Evolutionary conservation across 495 filamentous ascomycete genomes (phyloP), one percentile per base, ranked within the genome.

Genomic region (Xylaria castorea): DNA sequence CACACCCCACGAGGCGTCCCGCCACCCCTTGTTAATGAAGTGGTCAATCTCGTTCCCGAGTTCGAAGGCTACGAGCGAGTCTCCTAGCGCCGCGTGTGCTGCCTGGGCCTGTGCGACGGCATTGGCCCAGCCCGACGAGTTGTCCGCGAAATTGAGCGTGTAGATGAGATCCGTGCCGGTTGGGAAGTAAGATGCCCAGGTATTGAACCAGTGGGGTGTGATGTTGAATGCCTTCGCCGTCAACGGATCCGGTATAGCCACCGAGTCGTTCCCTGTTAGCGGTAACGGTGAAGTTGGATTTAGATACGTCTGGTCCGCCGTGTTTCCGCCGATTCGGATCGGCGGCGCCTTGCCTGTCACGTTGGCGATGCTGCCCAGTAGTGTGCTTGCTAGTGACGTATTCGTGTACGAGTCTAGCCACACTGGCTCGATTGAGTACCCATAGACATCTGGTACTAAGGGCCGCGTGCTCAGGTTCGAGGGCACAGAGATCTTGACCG

Each of bases 1-100:
- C 0, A 80, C 77, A 68, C 46, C 73, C 78, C 78, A 80, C 32
- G 61, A 58, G 11, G 58, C 34, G 71, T 73, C 74, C 16, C 78
- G 77, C 75, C 77, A 80, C 5, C 74, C 74, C 68, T 80, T 77
- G 67, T 72, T 69, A 65, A 79, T 77, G 75, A 75, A 80, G 38
- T 80, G 78, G 71, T 80, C 78, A 66, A 80, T 75, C 66, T 80
- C 78, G 72, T 80, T 80, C 58, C 78, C 78, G 30, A 80, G 78
- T 71, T 80, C 78, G 55, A 80, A 71, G 42, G 72, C 55, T 20
- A 51, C 62, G 27, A 80, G 77, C 36, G 69, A 71, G 25, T 64
- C 32, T 27, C 77, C 78, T 1, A 80, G 77, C 42, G 70, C 68
- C 22, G 71, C 66, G 75, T 76, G 71, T 57, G 66, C 77, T 6